Conservation (phyloP, 371 early-diverging fungal species). For the Actinomortierella ambigua region DNA sequence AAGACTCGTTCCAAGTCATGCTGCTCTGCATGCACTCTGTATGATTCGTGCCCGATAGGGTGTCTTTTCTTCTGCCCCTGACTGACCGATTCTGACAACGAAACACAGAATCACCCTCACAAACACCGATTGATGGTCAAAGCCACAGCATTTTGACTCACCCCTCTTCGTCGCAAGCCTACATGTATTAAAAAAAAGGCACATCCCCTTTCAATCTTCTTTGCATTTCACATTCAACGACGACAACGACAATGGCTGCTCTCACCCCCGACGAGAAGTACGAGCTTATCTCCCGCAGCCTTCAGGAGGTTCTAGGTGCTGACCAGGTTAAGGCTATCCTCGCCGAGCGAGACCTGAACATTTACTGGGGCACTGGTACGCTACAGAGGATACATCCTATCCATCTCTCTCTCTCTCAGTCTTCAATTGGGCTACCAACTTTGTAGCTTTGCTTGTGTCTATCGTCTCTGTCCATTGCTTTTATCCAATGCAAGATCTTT, state of each 20-base stretch:
- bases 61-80: no score
- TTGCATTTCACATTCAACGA: neutral
- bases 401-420: constrained; percentile 57
- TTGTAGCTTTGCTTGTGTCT: neutral
- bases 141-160: no score
- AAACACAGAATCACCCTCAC: no score
- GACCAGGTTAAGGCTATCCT: constrained; percentile 90
- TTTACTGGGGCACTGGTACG: constrained; percentile 99
- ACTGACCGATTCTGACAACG: no score
- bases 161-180: no score
- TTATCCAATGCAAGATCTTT: neutral
- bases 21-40: no score
- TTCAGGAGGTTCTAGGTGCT: constrained; percentile 96
- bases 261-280: constrained; percentile 76
- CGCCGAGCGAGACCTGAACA: constrained; percentile 86
- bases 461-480: neutral
- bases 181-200: no score
- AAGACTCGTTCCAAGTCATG: no score
- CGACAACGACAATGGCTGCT: constrained; percentile 43
- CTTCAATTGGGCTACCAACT: no score
- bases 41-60: no score
- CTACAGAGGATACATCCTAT: constrained; percentile 74
- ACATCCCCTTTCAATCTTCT: neutral
- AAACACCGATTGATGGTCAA: no score
- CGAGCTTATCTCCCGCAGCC: constrained; percentile 91